Evolutionary conservation across 2,329 filamentous ascomycete species (phyloP), one percentile per base, ranked within the genome.

Genomic region (Phaeosphaeriaceae sp.): DNA sequence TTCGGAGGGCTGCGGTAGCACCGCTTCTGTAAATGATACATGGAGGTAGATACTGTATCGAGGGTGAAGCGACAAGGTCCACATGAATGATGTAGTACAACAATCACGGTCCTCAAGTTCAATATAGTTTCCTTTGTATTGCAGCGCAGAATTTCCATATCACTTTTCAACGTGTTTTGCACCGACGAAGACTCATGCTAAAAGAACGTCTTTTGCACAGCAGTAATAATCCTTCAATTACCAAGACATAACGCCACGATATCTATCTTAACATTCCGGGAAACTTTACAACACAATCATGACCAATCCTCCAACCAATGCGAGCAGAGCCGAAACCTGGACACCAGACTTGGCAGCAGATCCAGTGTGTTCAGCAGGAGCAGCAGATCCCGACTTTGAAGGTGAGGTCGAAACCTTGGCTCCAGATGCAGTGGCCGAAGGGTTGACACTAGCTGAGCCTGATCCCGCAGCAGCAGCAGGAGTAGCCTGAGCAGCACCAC

Each of bases 281-380:
- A 7, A 36, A 7, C 31, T 36, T 15, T 36, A 36, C 31, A 36
- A 36, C 7, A 13, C 31, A 15, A 5, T 36, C 31, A 36, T 36
- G 6, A 36, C 31, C 31, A 36, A 36, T 3, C 62, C 70, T 36
- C 68, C 70, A 25, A 58, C 66, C 46, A 72, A 31, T 25, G 61
- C 65, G 24, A 71, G 48, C 19, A 70, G 57, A 3, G 61, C 65
- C 24, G 61, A 61, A 36, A 61, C 61, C 47, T 68, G 57, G 11
- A 69, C 55, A 21, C 64, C 62, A 31, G 64, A 66, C 49, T 54
- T 65, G 11, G 52, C 45, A 46, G 68, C 70, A 13, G 63, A 69
- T 27, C 68, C 70, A 40, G 70, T 69, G 51, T 58, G 64, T 33
- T 61, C 48, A 25, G 65, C 57, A n/a, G 50, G 22, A 24, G 68